These are phyloP conservation scores for Phyllosticta citriasiana DNA, from an alignment of 2,329 filamentous ascomycete species.

Conservation along the genomic window DNA sequence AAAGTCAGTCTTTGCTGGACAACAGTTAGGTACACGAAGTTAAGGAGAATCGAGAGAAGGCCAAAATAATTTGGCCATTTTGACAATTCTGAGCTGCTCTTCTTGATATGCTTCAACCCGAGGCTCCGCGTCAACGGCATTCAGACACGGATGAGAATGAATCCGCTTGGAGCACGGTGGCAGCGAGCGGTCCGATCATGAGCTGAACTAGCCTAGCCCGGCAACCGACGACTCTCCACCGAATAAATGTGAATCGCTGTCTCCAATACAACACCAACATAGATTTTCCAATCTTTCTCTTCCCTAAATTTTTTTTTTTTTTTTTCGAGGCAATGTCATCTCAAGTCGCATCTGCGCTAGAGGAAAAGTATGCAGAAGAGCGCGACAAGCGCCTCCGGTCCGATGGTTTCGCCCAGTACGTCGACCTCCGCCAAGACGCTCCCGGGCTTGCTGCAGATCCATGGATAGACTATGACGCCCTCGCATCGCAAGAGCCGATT, in stretches of 20 bases:
- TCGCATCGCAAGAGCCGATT: not conserved
- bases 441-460: slow-evolving; percentile 21
- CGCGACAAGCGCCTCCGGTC: slow-evolving; percentile 2
- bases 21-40: too few relatives aligned
- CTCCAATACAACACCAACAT: not conserved
- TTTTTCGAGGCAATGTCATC: not conserved
- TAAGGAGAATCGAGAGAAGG: too few relatives aligned
- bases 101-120: too few relatives aligned
- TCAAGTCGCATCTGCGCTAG: not conserved
- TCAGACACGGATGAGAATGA: not conserved
- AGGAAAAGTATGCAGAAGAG: not conserved
- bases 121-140: not conserved
- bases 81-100: too few relatives aligned
- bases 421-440: slow-evolving; percentile 17
- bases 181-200: not conserved
- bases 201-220: not conserved
- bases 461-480: slow-evolving; percentile 14
- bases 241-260: not conserved
- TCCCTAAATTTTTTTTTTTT: not conserved
- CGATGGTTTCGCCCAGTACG: slow-evolving; percentile 11
- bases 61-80: too few relatives aligned
- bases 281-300: not conserved
- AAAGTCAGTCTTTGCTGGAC: too few relatives aligned
- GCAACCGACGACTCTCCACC: not conserved
- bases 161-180: not conserved